These are phyloP conservation scores for Suillus bovinus DNA, from an alignment of 768 basidiomycete species.

Conservation along the genomic window DNA sequence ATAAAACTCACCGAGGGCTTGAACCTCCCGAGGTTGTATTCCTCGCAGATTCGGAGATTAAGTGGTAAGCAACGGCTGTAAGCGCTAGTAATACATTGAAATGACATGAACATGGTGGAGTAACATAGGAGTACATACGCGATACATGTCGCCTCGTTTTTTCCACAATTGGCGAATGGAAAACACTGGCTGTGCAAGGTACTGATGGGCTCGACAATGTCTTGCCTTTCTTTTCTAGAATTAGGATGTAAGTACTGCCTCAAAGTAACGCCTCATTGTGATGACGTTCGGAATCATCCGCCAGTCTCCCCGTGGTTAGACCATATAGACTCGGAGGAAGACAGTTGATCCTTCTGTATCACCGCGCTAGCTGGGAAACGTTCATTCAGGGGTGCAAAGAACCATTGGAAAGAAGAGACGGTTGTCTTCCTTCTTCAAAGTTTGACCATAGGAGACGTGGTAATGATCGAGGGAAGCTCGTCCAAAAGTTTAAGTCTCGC, in stretches of 20 bases:
- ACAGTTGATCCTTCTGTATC: not conserved
- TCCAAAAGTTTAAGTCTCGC: not conserved
- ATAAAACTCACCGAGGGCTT: conserved; percentile 3
- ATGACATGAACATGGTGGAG: not conserved
- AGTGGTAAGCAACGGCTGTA: not conserved
- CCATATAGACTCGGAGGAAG: not conserved
- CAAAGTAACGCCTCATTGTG: not conserved
- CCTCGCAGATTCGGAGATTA: conserved; percentile 2
- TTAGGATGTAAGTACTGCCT: not conserved
- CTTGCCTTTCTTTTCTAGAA: not conserved
- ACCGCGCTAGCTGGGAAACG: not conserved
- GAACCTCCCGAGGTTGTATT: not conserved
- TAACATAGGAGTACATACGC: not conserved
- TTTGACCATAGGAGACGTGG: not conserved
- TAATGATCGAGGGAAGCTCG: not conserved
- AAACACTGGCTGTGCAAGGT: not conserved
- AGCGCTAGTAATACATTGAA: not conserved
- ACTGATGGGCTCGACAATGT: not conserved
- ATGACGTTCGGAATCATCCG: not conserved
- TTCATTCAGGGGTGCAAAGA: not conserved
- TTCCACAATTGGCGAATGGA: not conserved
- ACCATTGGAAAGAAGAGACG: not conserved
- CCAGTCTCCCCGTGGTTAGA: not conserved
- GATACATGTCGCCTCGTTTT: not conserved
- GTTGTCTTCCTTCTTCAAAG: not conserved